Evolutionary conservation across 208 protist genomes (phyloP).

Genomic region (Acanthamoeba triangularis): DNA sequence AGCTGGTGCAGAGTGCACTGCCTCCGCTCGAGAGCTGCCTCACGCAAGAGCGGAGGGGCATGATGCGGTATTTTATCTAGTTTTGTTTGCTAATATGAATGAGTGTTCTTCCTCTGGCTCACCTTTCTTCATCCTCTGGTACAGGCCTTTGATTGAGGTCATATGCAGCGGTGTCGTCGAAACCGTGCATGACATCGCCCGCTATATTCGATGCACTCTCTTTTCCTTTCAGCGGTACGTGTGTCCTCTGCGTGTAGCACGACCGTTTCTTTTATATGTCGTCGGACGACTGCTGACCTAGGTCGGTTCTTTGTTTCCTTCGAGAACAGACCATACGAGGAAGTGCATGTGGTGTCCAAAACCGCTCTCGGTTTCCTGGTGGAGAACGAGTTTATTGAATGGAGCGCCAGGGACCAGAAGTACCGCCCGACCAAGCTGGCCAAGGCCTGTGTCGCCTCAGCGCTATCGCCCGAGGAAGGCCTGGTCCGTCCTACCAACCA

Average conservation of each 20-base stretch:
- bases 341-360: conserved; percentile 77
- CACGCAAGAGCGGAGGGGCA: conserved; percentile 62
- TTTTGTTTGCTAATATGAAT: background rate
- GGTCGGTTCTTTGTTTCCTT: background rate
- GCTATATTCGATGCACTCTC: conserved; percentile 88
- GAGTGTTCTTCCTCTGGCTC: background rate
- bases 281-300: background rate
- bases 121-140: background rate
- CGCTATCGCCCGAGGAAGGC: conserved; percentile 85
- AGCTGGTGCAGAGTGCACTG: conserved; percentile 59
- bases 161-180: conserved; percentile 91
- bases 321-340: conserved; percentile 75
- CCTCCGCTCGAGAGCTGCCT: conserved; percentile 79
- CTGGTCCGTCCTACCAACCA: conserved; percentile 1
- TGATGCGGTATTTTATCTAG: conserved; percentile 74
- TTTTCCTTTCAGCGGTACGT: conserved; percentile 78
- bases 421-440: conserved; percentile 84
- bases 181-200: conserved; percentile 81
- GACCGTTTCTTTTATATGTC: too few relatives aligned
- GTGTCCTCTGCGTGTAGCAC: background rate
- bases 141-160: conserved; percentile 91
- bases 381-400: conserved; percentile 81
- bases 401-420: conserved; percentile 18
- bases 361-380: conserved; percentile 81
- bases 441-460: conserved; percentile 78